A percentile compares a stretch with the other conserved stretches of the same genome.
Conservation (phyloP, 2,329 filamentous ascomycete species). For the Aspergillus caelatus region DNA sequence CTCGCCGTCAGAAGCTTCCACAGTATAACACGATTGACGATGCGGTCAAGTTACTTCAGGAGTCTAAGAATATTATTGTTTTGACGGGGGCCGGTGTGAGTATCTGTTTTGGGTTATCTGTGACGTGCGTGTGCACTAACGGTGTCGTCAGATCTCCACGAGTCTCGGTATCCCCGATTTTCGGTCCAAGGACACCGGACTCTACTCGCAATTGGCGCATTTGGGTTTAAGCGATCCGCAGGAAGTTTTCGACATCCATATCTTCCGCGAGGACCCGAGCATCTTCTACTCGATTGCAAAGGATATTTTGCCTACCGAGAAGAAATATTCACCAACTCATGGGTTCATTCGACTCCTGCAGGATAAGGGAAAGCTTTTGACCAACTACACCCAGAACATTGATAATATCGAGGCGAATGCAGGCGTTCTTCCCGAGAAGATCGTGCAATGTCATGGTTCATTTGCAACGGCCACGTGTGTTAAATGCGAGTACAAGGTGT, state of each 20-base stretch:
- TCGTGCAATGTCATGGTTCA: slow-evolving; percentile 95
- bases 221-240: slow-evolving; percentile 82
- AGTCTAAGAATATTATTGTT: slow-evolving; percentile 82
- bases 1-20: slow-evolving; percentile 76
- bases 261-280: slow-evolving; percentile 82
- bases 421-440: slow-evolving; percentile 76
- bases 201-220: slow-evolving; percentile 82
- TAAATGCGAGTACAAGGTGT: slow-evolving; percentile 73
- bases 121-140: slow-evolving; percentile 9
- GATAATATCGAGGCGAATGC: slow-evolving; percentile 92
- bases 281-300: slow-evolving; percentile 92
- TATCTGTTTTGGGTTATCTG: slow-evolving; percentile 3
- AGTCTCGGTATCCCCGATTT: slow-evolving; percentile 97
- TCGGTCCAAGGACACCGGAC: slow-evolving; percentile 85
- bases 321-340: slow-evolving; percentile 87
- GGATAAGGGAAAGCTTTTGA: slow-evolving; percentile 83
- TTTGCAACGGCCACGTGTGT: slow-evolving; percentile 92
- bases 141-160: slow-evolving; percentile 70
- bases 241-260: slow-evolving; percentile 88
- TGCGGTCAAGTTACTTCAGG: slow-evolving; percentile 74
- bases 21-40: slow-evolving; percentile 87
- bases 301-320: slow-evolving; percentile 80
- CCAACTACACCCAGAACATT: slow-evolving; percentile 98
- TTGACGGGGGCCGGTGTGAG: slow-evolving; percentile 82
- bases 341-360: slow-evolving; percentile 90